Percentiles rank a stretch among this genome's conserved stretches.
Conservation (phyloP, 2,329 filamentous ascomycete genomes). For the Fusarium sp. region DNA sequence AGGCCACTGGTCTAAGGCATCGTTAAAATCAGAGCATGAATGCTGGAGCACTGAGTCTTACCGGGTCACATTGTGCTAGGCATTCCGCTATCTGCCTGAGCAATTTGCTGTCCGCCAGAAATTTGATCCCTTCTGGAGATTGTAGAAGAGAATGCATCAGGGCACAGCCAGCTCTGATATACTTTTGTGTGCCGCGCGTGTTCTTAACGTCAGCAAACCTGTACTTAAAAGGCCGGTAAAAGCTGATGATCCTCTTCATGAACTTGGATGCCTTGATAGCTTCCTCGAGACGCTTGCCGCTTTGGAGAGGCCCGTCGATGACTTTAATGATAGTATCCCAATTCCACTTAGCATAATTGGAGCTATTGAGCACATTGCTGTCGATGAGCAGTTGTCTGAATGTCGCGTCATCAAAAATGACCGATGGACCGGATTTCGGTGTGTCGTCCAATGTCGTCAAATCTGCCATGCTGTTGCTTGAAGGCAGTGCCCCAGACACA, state of each 20-base stretch:
- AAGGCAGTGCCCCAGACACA: slow-evolving; percentile 57
- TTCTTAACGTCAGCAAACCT: slow-evolving; percentile 92
- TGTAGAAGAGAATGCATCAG: slow-evolving; percentile 90
- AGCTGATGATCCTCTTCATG: slow-evolving; percentile 93
- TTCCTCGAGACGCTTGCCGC: slow-evolving; percentile 92
- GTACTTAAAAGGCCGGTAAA: slow-evolving; percentile 97
- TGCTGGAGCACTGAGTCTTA: slow-evolving; percentile 57
- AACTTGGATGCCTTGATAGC: slow-evolving; percentile 97
- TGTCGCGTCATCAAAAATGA: slow-evolving; percentile 71
- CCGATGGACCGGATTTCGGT: slow-evolving; percentile 64
- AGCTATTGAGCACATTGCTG: slow-evolving; percentile 88
- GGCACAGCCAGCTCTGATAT: slow-evolving; percentile 90
- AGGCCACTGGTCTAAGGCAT: slow-evolving; percentile 73
- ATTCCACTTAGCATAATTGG: slow-evolving; percentile 96
- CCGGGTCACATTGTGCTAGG: slow-evolving; percentile 92
- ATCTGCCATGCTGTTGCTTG: slow-evolving; percentile 63
- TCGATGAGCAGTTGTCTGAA: slow-evolving; percentile 80
- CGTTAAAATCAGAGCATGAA: slow-evolving; percentile 40
- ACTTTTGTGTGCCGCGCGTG: slow-evolving; percentile 93
- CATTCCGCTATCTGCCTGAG: slow-evolving; percentile 96
- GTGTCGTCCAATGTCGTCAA: slow-evolving; percentile 70
- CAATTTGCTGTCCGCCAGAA: slow-evolving; percentile 92
- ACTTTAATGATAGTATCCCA: slow-evolving; percentile 94
- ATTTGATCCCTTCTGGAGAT: slow-evolving; percentile 86
- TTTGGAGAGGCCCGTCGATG: slow-evolving; percentile 92